A percentile compares a stretch with the other conserved stretches of the same genome.
These are phyloP conservation scores for Lachancea lanzarotensis DNA, from an alignment of 805 yeast genomes.

Conservation along the genomic window DNA sequence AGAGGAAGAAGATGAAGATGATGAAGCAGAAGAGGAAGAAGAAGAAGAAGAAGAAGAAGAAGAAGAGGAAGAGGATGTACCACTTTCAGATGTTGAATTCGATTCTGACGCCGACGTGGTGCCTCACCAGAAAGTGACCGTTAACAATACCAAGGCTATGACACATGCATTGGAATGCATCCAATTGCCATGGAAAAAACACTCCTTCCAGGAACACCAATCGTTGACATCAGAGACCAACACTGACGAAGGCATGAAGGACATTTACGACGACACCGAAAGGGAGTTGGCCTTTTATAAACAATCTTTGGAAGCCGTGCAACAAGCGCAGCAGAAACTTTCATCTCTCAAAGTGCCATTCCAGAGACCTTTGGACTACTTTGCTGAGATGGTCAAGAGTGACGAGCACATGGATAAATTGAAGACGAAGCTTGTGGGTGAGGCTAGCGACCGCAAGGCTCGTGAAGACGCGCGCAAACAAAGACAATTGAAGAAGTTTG, in stretches of 20 bases:
- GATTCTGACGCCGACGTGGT: slow-evolving; percentile 94
- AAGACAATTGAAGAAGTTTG: slow-evolving; percentile 91
- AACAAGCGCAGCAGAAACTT: slow-evolving; percentile 59
- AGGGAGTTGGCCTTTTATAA: slow-evolving; percentile 93
- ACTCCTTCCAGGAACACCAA: slow-evolving; percentile 80
- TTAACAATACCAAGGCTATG: slow-evolving; percentile 82
- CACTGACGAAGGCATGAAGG: slow-evolving; percentile 64
- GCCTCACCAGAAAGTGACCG: slow-evolving; percentile 82
- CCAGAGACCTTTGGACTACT: slow-evolving; percentile 88
- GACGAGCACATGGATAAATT: slow-evolving; percentile 97
- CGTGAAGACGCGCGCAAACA: slow-evolving; percentile 91
- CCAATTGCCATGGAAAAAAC: slow-evolving; percentile 51
- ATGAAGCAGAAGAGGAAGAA: slow-evolving; percentile 41
- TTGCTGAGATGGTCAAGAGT: slow-evolving; percentile 97
- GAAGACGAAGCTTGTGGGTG: slow-evolving; percentile 71
- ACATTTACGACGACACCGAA: slow-evolving; percentile 91
- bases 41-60: slow-evolving; percentile 52
- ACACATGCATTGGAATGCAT: slow-evolving; percentile 62
- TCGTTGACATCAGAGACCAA: slow-evolving; percentile 53
- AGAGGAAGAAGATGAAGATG: slow-evolving; percentile 40
- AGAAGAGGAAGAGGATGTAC: slow-evolving; percentile 74
- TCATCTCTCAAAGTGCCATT: slow-evolving; percentile 75
- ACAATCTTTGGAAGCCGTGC: slow-evolving; percentile 84
- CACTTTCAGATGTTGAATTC: slow-evolving; percentile 83
- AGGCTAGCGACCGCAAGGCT: slow-evolving; percentile 79